Evolutionary conservation across 169 alveolate species (phyloP), one percentile per base, ranked within the genome.

Genomic region (Plasmodium blacklocki): DNA sequence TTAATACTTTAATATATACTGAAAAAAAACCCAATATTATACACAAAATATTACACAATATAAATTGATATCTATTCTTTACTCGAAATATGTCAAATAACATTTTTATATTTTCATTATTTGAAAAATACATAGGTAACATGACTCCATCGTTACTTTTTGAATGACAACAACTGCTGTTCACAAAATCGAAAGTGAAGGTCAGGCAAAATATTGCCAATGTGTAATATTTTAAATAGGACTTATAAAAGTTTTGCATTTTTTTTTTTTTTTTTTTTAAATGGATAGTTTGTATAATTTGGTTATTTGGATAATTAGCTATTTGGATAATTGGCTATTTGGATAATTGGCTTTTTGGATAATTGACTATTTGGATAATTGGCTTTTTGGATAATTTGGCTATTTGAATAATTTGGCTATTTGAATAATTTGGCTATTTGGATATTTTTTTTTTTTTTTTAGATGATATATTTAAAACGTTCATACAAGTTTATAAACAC

Each of bases 1-100:
- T 83, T 59, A 68, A 15, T 21, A 50, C 43, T 56, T 83, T 83
- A 52, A 83, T 50, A 68, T 68, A 83, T 49, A 83, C 50, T 23
- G 75, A 85, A 59, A 85, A 18, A 52, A 72, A 49, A 11, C 87
- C 85, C 63, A 85, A 45, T 43, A 85, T n/a, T 32, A 85, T 11
- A 62, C 87, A 85, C 5, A 85, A 19, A 3, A 85, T 18, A 63
- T 85, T 85, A 74, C 74, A 85, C 52, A 85, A 52, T 49, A 85
- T n/a, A 71, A 85, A 85, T 54, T 85, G 43, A 39, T 26, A 23
- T 43, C 12, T 63, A 71, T 39, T 59, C 26, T 47, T 72, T n/a
- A 72, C 87, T 85, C 59, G 66, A 32, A 85, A 85, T 43, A 43
- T 58, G 21, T 85, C 92, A 85, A 85, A 85, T 85, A 85, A 71